These are phyloP conservation scores for Boletus eberwhitei DNA, from an alignment of 768 basidiomycete species.

Conservation along the genomic window DNA sequence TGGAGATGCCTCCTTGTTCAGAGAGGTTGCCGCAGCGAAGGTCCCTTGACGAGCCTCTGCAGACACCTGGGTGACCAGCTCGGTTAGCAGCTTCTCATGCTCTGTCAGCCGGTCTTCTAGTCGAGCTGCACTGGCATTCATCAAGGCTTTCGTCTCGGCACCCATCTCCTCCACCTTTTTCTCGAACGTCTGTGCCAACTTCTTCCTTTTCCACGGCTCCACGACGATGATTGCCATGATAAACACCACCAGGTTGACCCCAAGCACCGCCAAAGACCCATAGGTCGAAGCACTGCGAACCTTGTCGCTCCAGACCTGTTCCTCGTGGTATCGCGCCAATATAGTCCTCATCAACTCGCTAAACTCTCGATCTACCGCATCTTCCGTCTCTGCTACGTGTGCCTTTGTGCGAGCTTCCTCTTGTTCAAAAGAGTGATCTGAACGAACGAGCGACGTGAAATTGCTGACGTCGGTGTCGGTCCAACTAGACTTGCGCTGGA, in stretches of 20 bases:
- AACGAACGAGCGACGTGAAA: conserved; percentile 86
- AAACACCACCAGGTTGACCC: conserved; percentile 88
- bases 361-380: conserved; percentile 83
- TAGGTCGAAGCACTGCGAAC: conserved; percentile 95
- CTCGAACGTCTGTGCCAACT: conserved; percentile 87
- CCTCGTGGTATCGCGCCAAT: conserved; percentile 92
- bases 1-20: conserved; percentile 1
- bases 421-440: conserved; percentile 86
- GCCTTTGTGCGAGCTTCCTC: conserved; percentile 69
- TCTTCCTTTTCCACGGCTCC: conserved; percentile 93
- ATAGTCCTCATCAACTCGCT: conserved; percentile 85
- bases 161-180: conserved; percentile 66
- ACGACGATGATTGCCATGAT: conserved; percentile 85
- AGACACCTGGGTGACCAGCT: conserved; percentile 24
- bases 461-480: conserved; percentile 79
- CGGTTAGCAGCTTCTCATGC: conserved; percentile 39
- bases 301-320: conserved; percentile 99
- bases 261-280: conserved; percentile 80
- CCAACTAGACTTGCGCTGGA: conserved; percentile 94
- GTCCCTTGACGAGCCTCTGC: conserved; percentile 11
- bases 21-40: background rate
- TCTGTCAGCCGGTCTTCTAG: conserved; percentile 47
- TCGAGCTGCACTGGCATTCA: conserved; percentile 47
- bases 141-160: conserved; percentile 35
- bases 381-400: conserved; percentile 66